Evolutionary conservation across 225 moss, liverwort and hornwort genomes (phyloP), one percentile per base, ranked within the genome.

Genomic region (Lunularia cruciata): DNA sequence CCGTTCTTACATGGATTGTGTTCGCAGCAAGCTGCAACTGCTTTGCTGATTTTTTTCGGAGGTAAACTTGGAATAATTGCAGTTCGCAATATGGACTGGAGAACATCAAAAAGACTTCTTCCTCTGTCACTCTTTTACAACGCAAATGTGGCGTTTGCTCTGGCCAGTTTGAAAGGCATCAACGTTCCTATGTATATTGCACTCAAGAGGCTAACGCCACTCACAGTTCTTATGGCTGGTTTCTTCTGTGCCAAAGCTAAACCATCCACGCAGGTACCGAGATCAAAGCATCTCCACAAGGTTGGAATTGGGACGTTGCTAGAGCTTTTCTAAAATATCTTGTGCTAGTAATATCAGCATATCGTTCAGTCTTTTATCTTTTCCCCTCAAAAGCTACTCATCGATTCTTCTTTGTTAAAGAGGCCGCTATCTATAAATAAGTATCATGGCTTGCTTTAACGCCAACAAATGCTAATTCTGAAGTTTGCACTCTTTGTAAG

Each of bases 111-210:
- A 48, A 75, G 61, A 56, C 72, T 84, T 25, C 84, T 84, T 6
- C 58, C 64, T 19, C 30, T 84, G 48, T 84, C 84, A 26, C 42
- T 84, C 2, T 80, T 78, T 19, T 84, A 84, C 30, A 84, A 77
- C 55, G 80, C 84, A 53, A 84, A 84, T 40, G 84, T 84, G 57
- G 84, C 80, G 22, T 84, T 80, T n/a, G 84, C 84, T 52, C 77
- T 84, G 26, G 84, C 84, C 54, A 84, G 84, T 67, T 75, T 80
- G 69, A 84, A 52, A 68, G 84, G 84, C 30, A 77, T 84, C 52
- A 84, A 84, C 63, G 80, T 84, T 42, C 84, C 84, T 2, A 84
- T 84, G 84, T 84, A 80, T 32, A 80, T 84, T 60, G 84, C 84
- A 38, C 70, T 84, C 27, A 84, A 84, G 72, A 71, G 84, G 40